Percentiles rank a stretch among this genome's conserved stretches.
These are phyloP conservation scores for Blastobotrys mokoenaii DNA, from an alignment of 805 yeast genomes.

Conservation along the genomic window DNA sequence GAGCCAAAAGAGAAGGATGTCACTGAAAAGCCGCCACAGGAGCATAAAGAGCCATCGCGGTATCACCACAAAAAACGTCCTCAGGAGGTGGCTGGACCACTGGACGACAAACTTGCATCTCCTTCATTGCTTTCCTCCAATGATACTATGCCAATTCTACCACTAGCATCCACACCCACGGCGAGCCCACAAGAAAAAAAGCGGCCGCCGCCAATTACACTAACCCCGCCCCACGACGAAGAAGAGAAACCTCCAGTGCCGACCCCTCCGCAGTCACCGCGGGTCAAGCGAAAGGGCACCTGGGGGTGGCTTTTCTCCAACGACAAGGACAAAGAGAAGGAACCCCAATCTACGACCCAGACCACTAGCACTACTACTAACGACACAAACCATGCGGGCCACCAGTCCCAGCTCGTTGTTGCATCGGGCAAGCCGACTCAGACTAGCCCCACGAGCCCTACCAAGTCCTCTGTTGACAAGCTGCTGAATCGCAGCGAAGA, in stretches of 20 bases:
- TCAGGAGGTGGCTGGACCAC: too few relatives aligned
- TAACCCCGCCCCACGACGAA: background rate
- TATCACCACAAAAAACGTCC: too few relatives aligned
- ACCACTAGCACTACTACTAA: background rate
- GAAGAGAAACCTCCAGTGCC: background rate
- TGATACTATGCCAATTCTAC: too few relatives aligned
- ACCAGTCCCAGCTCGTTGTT: background rate
- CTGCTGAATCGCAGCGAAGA: conserved; percentile 9
- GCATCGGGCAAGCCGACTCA: background rate
- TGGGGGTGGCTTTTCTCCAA: conserved; percentile 14
- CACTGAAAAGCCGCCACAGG: too few relatives aligned
- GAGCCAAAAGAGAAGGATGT: too few relatives aligned
- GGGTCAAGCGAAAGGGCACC: conserved; percentile 3
- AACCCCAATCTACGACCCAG: background rate
- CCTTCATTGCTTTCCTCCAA: too few relatives aligned
- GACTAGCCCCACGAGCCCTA: background rate
- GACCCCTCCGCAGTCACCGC: background rate
- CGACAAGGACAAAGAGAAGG: conserved; percentile 2
- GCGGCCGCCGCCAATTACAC: too few relatives aligned
- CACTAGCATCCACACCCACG: too few relatives aligned
- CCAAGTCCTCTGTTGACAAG: conserved; percentile 11
- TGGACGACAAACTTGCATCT: too few relatives aligned
- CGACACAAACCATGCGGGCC: background rate
- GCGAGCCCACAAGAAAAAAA: too few relatives aligned
- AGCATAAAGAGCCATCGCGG: too few relatives aligned